Base-by-base conservation (phyloP, 257 asterid genomes). In the Solanum ossicruentum region DNA sequence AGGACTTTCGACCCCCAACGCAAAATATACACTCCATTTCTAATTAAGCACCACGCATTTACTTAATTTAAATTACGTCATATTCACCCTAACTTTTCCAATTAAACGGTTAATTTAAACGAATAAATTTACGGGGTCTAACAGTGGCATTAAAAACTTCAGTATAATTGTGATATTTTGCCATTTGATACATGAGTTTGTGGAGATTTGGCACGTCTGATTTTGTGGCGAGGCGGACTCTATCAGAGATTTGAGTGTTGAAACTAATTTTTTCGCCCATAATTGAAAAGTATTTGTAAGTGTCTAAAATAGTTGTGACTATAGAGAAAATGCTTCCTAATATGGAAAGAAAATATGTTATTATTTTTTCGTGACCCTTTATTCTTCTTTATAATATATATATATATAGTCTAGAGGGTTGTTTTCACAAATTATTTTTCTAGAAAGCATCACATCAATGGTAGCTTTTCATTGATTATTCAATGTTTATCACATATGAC, bases 121-220 rank as follows among this genome's bases (percentile, higher is more conserved):
- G n/a, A n/a, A n/a, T n/a, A n/a, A n/a, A n/a, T n/a, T n/a, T n/a
- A n/a, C n/a, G n/a, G n/a, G n/a, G n/a, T n/a, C n/a, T n/a, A n/a
- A n/a, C n/a, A n/a, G n/a, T n/a, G n/a, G n/a, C n/a, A 39, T 88
- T 81, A 71, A 85, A 91, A 71, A 92, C 90, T 82, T 92, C 90
- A 69, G 91, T 77, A 83, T 92, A 92, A 75, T 85, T 88, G 86
- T 93, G 92, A 88, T 87, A 92, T 16, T 90, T 89, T 55, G 94
- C 97, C 90, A 91, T 87, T 83, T 93, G 92, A 87, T 93, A 91
- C 87, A 93, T 93, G 91, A 92, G 95, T 71, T 90, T 90, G 91
- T 90, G 95, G 85, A 93, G 92, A 81, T 90, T 90, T 67, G 97
- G 93, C 20, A 89, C 93, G 78, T 91, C 97, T 3, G 81, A 61